Evolutionary conservation across 2,329 filamentous ascomycete species (phyloP).

Genomic region (Cladorrhinum sp.): DNA sequence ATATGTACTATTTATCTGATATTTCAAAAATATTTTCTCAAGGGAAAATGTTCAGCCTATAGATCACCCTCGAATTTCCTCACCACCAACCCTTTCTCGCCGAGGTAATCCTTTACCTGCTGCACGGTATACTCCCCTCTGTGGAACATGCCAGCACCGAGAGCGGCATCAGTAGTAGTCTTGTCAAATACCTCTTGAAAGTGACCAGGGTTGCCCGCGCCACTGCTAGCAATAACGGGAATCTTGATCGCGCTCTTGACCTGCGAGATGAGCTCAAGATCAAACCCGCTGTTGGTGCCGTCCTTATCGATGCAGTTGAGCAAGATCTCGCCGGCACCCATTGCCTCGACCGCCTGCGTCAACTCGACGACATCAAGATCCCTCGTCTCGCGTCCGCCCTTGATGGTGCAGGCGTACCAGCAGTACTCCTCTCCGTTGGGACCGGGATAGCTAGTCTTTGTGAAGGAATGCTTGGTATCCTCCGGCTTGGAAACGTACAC

Average conservation of each 20-base stretch:
- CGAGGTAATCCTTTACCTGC: slow-evolving; percentile 84
- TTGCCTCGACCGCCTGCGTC: slow-evolving; percentile 83
- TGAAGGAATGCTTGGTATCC: slow-evolving; percentile 69
- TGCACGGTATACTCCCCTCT: slow-evolving; percentile 90
- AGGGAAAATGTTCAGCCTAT: slow-evolving; percentile 9
- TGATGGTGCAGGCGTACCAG: slow-evolving; percentile 98
- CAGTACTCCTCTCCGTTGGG: slow-evolving; percentile 76
- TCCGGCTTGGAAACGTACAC: slow-evolving; percentile 75
- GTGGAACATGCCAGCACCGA: slow-evolving; percentile 98
- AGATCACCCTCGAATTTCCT: slow-evolving; percentile 67
- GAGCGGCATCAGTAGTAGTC: slow-evolving; percentile 84
- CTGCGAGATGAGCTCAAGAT: slow-evolving; percentile 83
- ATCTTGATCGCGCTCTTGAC: slow-evolving; percentile 87
- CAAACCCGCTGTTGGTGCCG: slow-evolving; percentile 90
- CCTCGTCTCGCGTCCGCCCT: slow-evolving; percentile 89
- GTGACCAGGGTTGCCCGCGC: slow-evolving; percentile 82
- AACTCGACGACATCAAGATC: slow-evolving; percentile 92
- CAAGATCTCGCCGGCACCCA: slow-evolving; percentile 91
- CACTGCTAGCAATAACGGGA: slow-evolving; percentile 92
- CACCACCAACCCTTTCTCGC: slow-evolving; percentile 69
- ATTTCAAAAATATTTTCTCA: not conserved
- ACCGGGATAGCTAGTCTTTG: slow-evolving; percentile 68
- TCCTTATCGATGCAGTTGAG: slow-evolving; percentile 98
- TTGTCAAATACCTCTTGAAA: slow-evolving; percentile 87
- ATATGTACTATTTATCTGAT: too few relatives aligned